Conservation (phyloP, 768 basidiomycete genomes). For the Pulveroboletus frians region DNA sequence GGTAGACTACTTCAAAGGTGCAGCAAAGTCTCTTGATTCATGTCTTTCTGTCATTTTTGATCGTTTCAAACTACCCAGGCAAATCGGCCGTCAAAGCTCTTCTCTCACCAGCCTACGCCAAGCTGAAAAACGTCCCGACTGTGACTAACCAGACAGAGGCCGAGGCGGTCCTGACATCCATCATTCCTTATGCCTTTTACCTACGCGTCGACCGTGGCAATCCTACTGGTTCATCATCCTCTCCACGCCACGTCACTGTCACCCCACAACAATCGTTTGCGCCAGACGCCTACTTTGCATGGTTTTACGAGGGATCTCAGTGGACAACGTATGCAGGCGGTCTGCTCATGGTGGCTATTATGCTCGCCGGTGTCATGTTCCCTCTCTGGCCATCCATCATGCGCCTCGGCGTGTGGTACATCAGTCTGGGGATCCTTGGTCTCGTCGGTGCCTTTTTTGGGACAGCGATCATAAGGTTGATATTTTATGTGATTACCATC, state of each 20-base stretch:
- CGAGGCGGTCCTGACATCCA: constrained; percentile 52
- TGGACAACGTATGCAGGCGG: constrained; percentile 91
- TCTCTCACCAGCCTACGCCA: constrained; percentile 86
- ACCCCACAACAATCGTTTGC: constrained; percentile 76
- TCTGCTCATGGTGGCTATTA: constrained; percentile 83
- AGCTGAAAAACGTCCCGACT: constrained; percentile 74
- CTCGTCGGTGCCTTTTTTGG: constrained; percentile 88
- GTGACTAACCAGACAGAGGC: constrained; percentile 77
- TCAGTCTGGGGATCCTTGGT: constrained; percentile 82
- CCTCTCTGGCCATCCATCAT: constrained; percentile 94
- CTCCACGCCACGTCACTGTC: constrained; percentile 68
- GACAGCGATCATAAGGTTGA: constrained; percentile 83
- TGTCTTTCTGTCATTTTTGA: background rate
- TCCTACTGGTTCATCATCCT: constrained; percentile 42
- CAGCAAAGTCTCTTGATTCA: constrained; percentile 7
- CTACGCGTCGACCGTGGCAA: constrained; percentile 82
- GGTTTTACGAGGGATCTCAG: constrained; percentile 95
- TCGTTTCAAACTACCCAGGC: constrained; percentile 44
- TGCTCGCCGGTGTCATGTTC: constrained; percentile 98
- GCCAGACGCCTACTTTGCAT: constrained; percentile 85
- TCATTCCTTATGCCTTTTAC: constrained; percentile 87
- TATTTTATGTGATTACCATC: constrained; percentile 92
- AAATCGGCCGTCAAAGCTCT: constrained; percentile 91
- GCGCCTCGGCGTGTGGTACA: constrained; percentile 93
- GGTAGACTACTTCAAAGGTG: constrained; percentile 97